Evolutionary conservation across 1,284 basidiomycete species (phyloP).

Genomic region (Rhodotorula mucilaginosa): DNA sequence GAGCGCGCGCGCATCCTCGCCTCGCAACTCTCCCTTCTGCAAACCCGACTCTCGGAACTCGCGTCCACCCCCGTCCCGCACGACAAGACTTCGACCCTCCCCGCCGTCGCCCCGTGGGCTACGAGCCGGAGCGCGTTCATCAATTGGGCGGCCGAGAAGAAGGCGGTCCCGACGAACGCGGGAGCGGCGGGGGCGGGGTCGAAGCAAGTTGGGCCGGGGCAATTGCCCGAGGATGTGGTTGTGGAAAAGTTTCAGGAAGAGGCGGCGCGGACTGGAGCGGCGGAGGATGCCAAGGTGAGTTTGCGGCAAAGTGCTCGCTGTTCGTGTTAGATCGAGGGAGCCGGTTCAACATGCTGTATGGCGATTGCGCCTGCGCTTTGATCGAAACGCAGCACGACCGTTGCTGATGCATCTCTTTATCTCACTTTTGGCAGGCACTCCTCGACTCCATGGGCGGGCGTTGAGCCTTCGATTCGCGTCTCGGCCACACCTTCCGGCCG

Average conservation of each 20-base stretch:
- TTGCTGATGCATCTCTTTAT: neutral
- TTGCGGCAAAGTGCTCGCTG: neutral
- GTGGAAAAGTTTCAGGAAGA: slow-evolving; percentile 4
- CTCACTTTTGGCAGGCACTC: neutral
- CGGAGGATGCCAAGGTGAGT: slow-evolving; percentile 19
- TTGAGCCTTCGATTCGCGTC: neutral
- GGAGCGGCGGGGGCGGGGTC: neutral
- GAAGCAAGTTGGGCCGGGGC: neutral
- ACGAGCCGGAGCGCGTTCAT: slow-evolving; percentile 23
- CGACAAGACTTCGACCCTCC: neutral
- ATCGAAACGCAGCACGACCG: too few species aligned
- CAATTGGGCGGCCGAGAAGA: slow-evolving; percentile 36
- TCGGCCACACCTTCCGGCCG: neutral
- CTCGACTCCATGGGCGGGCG: neutral
- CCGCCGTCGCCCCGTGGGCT: slow-evolving; percentile 22
- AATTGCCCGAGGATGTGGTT: slow-evolving; percentile 7
- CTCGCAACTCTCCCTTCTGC: slow-evolving; percentile 23
- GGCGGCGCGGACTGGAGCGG: slow-evolving; percentile 11
- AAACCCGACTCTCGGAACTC: slow-evolving; percentile 22
- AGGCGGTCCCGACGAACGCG: neutral
- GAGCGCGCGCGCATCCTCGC: slow-evolving; percentile 16
- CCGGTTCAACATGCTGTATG: too few species aligned
- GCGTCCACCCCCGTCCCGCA: slow-evolving; percentile 17
- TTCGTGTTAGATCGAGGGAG: fast-evolving
- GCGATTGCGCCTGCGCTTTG: too few species aligned